Base-by-base conservation (phyloP, 192 early-diverging fungal species). In the Linnemannia elongata region DNA sequence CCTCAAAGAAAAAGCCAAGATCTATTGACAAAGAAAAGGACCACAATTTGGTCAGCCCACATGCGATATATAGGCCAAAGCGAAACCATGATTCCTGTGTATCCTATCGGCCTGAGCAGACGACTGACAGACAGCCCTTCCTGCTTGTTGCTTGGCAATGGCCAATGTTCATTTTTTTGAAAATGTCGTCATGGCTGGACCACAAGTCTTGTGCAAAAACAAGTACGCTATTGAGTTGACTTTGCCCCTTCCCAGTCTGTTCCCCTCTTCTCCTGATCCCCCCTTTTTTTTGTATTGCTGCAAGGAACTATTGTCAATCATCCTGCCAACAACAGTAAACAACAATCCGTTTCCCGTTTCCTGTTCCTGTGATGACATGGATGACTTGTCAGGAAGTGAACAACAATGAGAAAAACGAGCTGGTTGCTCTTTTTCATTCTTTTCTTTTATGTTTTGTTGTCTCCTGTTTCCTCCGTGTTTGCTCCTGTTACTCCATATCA, bases 1-100 rank as follows among this genome's bases (percentile, higher is more conserved):
- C 78, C 42, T 38, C 83, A 86, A 86, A 86, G 75, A 81, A 86
- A 30, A 80, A 54, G 30, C 83, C 83, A 17, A 86, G 83, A 77
- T 86, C 83, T 86, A 86, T 0, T 13, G 27, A 44, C 45, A 73
- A 22, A 0, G 47, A 22, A 57, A 20, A 22, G 38, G 44, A 66
- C 6, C 13, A 9, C 33, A 66, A 66, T 33, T 33, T 66, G 13
- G 60, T 66, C 60, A 66, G 60, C 30, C 30, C 60, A 66, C 60
- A 66, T 27, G 27, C 13, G 27, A 66, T 33, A 66, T 4, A 66
- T 35, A 27, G 27, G 27, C 3, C 27, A 17, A 66, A 66, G 44
- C 44, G 12, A 44, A 45, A 45, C 57, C 24, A 60, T 15, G 60
- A 63, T 63, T 63, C 30, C 10, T 9, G 60, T 30, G 10, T 33